These are phyloP conservation scores for Amaranthus hypochondriacus DNA, from an alignment of 148 eudicot genomes.

Conservation along the genomic window DNA sequence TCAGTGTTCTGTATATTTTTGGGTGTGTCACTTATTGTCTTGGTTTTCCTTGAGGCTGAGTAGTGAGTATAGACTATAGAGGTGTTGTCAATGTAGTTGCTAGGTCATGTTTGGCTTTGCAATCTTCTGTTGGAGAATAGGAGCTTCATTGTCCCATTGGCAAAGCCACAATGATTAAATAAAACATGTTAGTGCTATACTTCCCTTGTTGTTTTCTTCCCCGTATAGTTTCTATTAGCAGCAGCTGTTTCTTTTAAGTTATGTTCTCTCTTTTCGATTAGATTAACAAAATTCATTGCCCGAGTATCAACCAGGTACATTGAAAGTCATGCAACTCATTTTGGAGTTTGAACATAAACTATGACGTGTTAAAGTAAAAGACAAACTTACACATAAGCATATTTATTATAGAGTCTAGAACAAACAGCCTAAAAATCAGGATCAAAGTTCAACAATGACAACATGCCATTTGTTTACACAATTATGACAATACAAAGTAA, in stretches of 20 bases:
- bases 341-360: neutral
- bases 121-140: too few species aligned
- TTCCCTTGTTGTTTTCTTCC: too few species aligned
- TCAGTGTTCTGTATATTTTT: too few species aligned
- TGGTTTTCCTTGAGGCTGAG: too few species aligned
- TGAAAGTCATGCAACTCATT: neutral
- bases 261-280: neutral
- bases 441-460: neutral
- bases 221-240: too few species aligned
- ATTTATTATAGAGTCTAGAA: neutral
- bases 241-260: neutral
- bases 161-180: too few species aligned
- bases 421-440: neutral
- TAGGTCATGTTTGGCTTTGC: too few species aligned
- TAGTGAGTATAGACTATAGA: too few species aligned
- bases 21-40: too few species aligned
- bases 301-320: neutral
- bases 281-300: neutral
- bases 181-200: too few species aligned
- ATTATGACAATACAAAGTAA: neutral
- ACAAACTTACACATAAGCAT: neutral
- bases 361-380: neutral
- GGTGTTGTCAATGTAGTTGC: too few species aligned
- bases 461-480: neutral
- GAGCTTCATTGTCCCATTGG: too few species aligned